Conservation (phyloP, 2,329 filamentous ascomycete species). For the Colletotrichum lindemuthianum region DNA sequence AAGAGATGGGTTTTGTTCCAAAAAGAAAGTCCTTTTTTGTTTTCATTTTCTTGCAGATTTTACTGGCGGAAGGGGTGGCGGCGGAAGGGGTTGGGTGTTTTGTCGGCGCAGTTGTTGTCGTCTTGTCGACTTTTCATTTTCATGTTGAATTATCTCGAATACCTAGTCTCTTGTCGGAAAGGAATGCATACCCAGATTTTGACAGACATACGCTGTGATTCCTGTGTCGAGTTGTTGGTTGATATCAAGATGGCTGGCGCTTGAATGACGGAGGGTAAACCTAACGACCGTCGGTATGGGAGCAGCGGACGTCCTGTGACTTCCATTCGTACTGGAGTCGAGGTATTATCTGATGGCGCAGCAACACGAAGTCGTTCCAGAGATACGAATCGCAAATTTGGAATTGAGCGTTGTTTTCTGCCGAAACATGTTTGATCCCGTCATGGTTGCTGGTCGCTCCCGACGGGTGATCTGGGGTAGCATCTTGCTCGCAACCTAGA, state of each 20-base stretch:
- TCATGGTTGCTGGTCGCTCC: too few relatives aligned
- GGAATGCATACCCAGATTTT: constrained; percentile 32
- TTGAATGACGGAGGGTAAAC: background rate
- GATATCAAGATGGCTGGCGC: background rate
- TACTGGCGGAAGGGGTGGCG: constrained; percentile 36
- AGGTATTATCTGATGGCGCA: too few relatives aligned
- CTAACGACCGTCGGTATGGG: too few relatives aligned
- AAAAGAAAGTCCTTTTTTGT: constrained; percentile 27
- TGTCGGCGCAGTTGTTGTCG: constrained; percentile 30
- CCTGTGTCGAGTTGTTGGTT: background rate
- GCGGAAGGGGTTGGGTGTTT: constrained; percentile 31
- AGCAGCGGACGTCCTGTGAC: too few relatives aligned
- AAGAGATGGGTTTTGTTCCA: constrained; percentile 30
- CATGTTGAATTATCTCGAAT: constrained; percentile 24
- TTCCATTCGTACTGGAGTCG: too few relatives aligned
- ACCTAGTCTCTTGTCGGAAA: constrained; percentile 35
- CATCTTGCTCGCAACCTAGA: too few relatives aligned
- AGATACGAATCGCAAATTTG: too few relatives aligned
- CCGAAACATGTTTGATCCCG: too few relatives aligned
- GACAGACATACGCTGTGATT: constrained; percentile 1
- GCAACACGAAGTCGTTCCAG: too few relatives aligned
- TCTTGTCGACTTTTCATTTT: background rate
- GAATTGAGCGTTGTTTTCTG: too few relatives aligned
- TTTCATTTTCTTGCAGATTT: constrained; percentile 33
- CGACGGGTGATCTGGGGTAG: too few relatives aligned